These are phyloP conservation scores for Geotrichum fermentans DNA, from an alignment of 1,139 yeast species.

Conservation along the genomic window DNA sequence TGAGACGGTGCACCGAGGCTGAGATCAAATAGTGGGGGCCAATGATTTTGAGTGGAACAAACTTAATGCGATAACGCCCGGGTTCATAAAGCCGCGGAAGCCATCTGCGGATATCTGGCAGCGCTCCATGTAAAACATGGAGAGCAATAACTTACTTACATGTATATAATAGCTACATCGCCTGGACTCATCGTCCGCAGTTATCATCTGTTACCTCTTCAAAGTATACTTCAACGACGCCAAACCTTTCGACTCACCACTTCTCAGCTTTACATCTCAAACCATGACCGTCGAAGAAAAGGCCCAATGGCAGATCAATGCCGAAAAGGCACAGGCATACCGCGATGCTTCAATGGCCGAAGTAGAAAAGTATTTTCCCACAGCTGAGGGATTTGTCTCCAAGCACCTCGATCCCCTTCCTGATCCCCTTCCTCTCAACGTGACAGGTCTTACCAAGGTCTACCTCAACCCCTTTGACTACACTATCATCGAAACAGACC, in stretches of 20 bases:
- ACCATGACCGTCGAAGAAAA: neutral
- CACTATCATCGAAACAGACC: conserved; percentile 31
- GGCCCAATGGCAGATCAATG: conserved; percentile 3
- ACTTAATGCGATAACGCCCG: too few species aligned
- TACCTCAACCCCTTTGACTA: conserved; percentile 29
- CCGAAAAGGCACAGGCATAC: conserved; percentile 17
- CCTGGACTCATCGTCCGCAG: too few species aligned
- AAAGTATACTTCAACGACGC: too few species aligned
- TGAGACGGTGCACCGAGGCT: too few species aligned
- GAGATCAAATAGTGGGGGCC: too few species aligned
- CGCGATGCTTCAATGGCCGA: conserved; percentile 32
- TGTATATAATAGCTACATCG: too few species aligned
- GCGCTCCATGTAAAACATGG: too few species aligned
- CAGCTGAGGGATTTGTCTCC: conserved; percentile 25
- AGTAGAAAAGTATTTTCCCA: conserved; percentile 30
- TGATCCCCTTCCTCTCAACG: conserved; percentile 30
- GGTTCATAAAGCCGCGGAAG: too few species aligned
- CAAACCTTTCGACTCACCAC: neutral
- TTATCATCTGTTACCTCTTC: too few species aligned
- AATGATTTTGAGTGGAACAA: too few species aligned
- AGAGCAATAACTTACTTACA: too few species aligned
- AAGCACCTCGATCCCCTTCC: conserved; percentile 29
- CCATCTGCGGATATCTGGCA: too few species aligned
- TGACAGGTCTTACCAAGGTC: conserved; percentile 28
- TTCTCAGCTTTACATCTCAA: neutral